Evolutionary conservation across 2,329 filamentous ascomycete genomes (phyloP).

Genomic region (Lithohypha guttulata): DNA sequence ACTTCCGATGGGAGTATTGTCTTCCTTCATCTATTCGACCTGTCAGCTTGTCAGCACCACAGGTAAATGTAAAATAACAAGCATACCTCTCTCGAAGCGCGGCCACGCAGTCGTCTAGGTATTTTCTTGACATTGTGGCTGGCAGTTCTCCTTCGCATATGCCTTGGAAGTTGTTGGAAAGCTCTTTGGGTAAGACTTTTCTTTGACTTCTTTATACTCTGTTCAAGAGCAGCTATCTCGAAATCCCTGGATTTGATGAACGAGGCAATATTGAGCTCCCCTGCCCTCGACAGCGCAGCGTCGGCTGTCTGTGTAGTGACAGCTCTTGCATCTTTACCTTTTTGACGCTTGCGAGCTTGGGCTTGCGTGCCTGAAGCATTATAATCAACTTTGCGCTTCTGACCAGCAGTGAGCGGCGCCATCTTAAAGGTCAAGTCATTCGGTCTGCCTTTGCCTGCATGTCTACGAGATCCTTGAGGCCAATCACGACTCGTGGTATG

Average conservation of each 20-base stretch:
- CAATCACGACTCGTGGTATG: too few relatives aligned
- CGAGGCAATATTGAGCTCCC: conserved; percentile 71
- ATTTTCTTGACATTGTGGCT: conserved; percentile 92
- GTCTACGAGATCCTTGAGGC: too few relatives aligned
- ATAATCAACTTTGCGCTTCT: conserved; percentile 18
- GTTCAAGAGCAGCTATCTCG: conserved; percentile 76
- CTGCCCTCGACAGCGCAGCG: conserved; percentile 44
- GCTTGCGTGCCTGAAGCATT: conserved; percentile 10
- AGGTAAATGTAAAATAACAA: background rate
- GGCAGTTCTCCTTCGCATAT: conserved; percentile 74
- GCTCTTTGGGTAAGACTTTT: conserved; percentile 55
- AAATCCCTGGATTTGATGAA: conserved; percentile 81
- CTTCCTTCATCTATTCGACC: conserved; percentile 59
- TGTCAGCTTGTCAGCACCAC: conserved; percentile 17
- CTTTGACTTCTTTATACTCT: conserved; percentile 68
- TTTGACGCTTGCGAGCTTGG: conserved; percentile 29
- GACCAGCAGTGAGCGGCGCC: conserved; percentile 11
- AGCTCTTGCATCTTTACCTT: conserved; percentile 34
- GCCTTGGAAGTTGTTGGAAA: conserved; percentile 82
- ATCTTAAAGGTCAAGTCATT: too few relatives aligned
- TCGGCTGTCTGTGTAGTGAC: conserved; percentile 37
- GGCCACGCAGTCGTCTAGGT: conserved; percentile 60
- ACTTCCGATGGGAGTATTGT: conserved; percentile 78
- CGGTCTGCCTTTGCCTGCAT: too few relatives aligned
- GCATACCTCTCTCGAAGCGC: conserved; percentile 53